Conservation (phyloP, 805 yeast species). For the Myxozyma kluyveri region DNA sequence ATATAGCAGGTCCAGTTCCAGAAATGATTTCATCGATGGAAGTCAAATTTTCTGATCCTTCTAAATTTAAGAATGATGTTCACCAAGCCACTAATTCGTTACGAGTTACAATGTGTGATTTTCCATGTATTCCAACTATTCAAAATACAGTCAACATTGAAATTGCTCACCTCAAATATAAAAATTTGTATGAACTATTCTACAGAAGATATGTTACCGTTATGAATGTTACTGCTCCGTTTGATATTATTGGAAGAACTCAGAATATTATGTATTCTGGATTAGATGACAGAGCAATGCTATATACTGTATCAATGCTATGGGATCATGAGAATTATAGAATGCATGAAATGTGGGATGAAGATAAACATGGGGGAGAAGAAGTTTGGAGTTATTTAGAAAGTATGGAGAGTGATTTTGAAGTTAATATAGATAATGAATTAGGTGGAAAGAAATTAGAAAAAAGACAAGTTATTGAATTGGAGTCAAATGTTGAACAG, state of each 20-base stretch:
- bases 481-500: neutral
- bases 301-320: constrained; percentile 18
- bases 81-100: constrained; percentile 22
- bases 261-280: constrained; percentile 16
- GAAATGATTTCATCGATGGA: neutral
- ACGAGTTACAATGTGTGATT: constrained; percentile 23
- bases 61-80: constrained; percentile 7
- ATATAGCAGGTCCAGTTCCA: neutral
- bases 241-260: constrained; percentile 22
- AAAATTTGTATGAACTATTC: constrained; percentile 8
- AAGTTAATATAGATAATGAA: neutral
- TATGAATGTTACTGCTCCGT: constrained; percentile 26
- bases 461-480: neutral
- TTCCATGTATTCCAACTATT: constrained; percentile 26
- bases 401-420: neutral
- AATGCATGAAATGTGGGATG: constrained; percentile 16
- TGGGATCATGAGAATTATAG: constrained; percentile 14
- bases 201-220: constrained; percentile 16
- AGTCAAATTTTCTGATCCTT: neutral
- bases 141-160: constrained; percentile 23
- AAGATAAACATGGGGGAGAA: constrained; percentile 14
- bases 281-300: constrained; percentile 10
- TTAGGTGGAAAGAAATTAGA: neutral
- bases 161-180: constrained; percentile 18
- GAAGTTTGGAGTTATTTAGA: neutral